Evolutionary conservation across 164 flowering plant genomes (phyloP), one percentile per base, ranked within the genome.

Genomic region (Paratinospora sagittata): DNA sequence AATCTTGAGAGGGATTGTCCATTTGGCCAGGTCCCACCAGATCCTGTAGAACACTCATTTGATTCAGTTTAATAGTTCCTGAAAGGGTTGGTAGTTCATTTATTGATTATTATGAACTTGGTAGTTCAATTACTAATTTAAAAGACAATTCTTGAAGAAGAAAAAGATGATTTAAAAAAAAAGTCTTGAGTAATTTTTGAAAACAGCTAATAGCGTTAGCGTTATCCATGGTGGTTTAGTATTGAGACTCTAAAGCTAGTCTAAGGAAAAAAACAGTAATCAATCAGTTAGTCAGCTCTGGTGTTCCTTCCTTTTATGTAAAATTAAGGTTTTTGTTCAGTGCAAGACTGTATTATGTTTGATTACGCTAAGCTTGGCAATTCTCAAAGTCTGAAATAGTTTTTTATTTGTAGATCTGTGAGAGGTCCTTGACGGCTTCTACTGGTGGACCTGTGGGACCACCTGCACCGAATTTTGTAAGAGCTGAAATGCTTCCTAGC

Each of bases 401-500:
- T 27, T 14, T 10, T 24, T n/a, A 37, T 55, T 60, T 77, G 74
- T 81, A 91, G 97, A 71, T 91, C 62, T 91, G 97, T 75, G 97
- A 91, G 78, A 86, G 93, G 78, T 91, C 97, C 0, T 73, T 91
- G 78, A 86, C 89, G n/a, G 26, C 85, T 66, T 57, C 90, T 8
- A 83, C 84, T 66, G 93, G 90, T 67, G 95, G 95, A 65, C 91
- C 97, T 2, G 30, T 76, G 2, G 90, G 90, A 39, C 90, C 93
- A 39, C 76, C 88, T 58, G 36, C 87, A 55, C 68, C 86, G 23
- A 81, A 71, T 73, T 91, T 86, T 69, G 84, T 84, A 0, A 85
- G 97, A 79, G 93, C 88, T 67, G 90, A 89, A 75, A 79, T 89
- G 84, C 85, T 89, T 63, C 84, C 97, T 11, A 89, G 95, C 78